These are phyloP conservation scores for Orbilia quercus DNA, from an alignment of 2,329 filamentous ascomycete genomes.

Conservation along the genomic window DNA sequence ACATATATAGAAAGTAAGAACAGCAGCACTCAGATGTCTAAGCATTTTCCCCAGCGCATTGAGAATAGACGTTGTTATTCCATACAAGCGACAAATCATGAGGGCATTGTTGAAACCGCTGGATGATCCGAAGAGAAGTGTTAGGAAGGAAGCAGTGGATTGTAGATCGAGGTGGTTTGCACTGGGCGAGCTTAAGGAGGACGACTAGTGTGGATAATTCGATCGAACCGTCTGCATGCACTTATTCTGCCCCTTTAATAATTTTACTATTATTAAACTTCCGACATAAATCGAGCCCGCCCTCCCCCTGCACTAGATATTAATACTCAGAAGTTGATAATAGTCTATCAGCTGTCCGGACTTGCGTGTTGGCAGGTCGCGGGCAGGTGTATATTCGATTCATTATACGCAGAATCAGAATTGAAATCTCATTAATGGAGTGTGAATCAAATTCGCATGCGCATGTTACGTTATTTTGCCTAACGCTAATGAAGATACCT, in stretches of 20 bases:
- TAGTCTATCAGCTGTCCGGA: no score
- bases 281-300: background rate
- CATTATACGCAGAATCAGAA: no score
- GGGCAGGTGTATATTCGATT: no score
- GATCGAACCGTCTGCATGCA: no score
- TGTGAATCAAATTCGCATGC: no score
- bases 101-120: conserved; percentile 68
- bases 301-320: background rate
- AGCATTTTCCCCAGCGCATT: conserved; percentile 66
- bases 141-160: conserved; percentile 67
- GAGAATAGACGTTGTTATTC: conserved; percentile 68
- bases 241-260: no score
- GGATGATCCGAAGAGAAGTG: conserved; percentile 73
- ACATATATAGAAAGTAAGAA: conserved; percentile 63
- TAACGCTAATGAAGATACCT: no score
- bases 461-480: no score
- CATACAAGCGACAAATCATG: conserved; percentile 70
- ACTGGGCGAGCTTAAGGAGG: conserved; percentile 58
- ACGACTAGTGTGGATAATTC: conserved; percentile 30
- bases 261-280: no score
- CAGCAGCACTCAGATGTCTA: conserved; percentile 66
- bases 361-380: no score
- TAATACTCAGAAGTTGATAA: no score
- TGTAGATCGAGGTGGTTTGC: conserved; percentile 59
- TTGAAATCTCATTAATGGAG: no score